Percentiles rank a stretch among this genome's conserved stretches.
Evolutionary conservation across 768 basidiomycete species (phyloP).

Genomic region (Obba rivulosa): DNA sequence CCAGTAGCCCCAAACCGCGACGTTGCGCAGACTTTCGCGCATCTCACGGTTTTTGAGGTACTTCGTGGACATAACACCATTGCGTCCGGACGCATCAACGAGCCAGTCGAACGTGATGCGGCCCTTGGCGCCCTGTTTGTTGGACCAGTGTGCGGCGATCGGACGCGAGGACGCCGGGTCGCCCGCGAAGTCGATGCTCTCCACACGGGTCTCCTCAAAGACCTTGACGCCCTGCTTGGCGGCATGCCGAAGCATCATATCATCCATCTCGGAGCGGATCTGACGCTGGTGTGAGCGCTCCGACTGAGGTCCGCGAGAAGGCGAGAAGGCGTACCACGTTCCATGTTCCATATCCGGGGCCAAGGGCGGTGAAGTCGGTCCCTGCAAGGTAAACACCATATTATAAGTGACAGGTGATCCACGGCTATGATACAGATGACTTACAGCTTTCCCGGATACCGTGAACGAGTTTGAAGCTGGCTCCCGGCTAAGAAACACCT

Average conservation of each 20-base stretch:
- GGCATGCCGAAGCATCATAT: slow-evolving; percentile 47
- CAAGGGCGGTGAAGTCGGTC: slow-evolving; percentile 44
- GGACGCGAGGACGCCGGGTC: no score
- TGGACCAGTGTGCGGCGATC: no score
- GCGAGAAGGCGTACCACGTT: background rate
- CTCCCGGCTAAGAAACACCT: slow-evolving; percentile 37
- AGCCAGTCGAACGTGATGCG: slow-evolving; percentile 56
- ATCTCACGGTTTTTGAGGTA: slow-evolving; percentile 62
- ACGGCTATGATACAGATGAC: slow-evolving; percentile 15
- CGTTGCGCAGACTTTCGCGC: slow-evolving; percentile 60
- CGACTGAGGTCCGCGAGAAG: slow-evolving; percentile 50
- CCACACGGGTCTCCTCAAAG: slow-evolving; percentile 37
- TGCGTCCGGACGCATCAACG: slow-evolving; percentile 67
- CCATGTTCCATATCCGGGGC: slow-evolving; percentile 29
- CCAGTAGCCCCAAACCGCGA: slow-evolving; percentile 76
- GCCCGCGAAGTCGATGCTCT: slow-evolving; percentile 32
- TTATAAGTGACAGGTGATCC: background rate
- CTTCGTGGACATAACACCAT: slow-evolving; percentile 53
- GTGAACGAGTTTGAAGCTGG: slow-evolving; percentile 46
- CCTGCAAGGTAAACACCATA: slow-evolving; percentile 26
- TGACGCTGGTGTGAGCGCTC: slow-evolving; percentile 14
- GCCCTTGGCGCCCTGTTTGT: slow-evolving; percentile 25
- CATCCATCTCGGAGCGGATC: slow-evolving; percentile 37
- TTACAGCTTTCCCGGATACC: slow-evolving; percentile 46
- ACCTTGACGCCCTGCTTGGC: slow-evolving; percentile 36